phyloP scores from a whole-genome alignment of 1,284 basidiomycete genomes.

The Malassezia caprae region DNA sequence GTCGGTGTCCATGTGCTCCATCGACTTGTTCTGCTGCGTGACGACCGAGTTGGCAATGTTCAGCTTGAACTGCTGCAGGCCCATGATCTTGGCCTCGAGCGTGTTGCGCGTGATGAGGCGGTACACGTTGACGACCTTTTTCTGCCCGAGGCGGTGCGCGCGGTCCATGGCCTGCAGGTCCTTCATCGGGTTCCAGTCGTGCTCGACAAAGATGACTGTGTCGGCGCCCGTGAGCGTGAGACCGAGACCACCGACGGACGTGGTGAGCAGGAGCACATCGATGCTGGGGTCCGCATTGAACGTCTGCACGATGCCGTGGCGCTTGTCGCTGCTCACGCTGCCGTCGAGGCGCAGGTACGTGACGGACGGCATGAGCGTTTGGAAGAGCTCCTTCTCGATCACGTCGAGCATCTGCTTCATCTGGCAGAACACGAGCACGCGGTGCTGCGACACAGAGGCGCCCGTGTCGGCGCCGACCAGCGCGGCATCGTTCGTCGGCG shows the following conservation, averaged over 20 bases:
- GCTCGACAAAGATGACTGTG: conserved; percentile 98
- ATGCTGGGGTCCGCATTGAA: conserved; percentile 97
- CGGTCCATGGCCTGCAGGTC: conserved; percentile 99
- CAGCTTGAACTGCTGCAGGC: conserved; percentile 88
- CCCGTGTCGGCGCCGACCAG: conserved; percentile 49
- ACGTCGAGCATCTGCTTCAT: conserved; percentile 98
- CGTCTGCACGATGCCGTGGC: conserved; percentile 69
- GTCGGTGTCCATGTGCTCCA: conserved; percentile 93
- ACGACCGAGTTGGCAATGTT: conserved; percentile 95
- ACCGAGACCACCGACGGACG: conserved; percentile 90
- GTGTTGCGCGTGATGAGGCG: conserved; percentile 93
- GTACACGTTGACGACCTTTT: conserved; percentile 98
- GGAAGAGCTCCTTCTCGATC: conserved; percentile 88
- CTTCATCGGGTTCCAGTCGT: conserved; percentile 99
- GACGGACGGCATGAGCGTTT: conserved; percentile 79
- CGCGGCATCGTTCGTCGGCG: conserved; percentile 56
- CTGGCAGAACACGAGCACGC: conserved; percentile 97
- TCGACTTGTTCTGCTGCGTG: conserved; percentile 88
- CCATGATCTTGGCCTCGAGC: conserved; percentile 99
- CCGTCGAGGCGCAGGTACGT: conserved; percentile 96
- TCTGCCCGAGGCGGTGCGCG: conserved; percentile 94
- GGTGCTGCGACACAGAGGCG: conserved; percentile 71
- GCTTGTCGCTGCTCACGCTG: conserved; percentile 34
- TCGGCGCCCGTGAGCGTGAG: conserved; percentile 94
- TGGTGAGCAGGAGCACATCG: conserved; percentile 88